These are phyloP conservation scores for Candida peoriensis DNA, from an alignment of 805 yeast species.

Conservation along the genomic window DNA sequence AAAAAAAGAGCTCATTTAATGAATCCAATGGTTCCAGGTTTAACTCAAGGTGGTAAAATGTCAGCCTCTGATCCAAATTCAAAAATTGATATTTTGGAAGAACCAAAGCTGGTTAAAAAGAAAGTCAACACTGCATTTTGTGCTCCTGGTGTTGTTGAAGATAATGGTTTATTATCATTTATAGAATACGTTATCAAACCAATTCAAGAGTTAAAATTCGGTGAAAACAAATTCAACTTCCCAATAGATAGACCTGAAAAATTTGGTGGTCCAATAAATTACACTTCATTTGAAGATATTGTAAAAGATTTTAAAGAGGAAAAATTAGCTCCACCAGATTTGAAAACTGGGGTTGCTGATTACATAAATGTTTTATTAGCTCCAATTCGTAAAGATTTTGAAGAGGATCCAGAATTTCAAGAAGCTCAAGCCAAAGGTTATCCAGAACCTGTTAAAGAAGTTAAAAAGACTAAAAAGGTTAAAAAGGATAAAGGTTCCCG, in stretches of 20 bases:
- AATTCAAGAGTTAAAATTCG: slow-evolving; percentile 69
- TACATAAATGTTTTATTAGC: slow-evolving; percentile 75
- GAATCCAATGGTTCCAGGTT: slow-evolving; percentile 99
- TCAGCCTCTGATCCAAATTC: slow-evolving; percentile 98
- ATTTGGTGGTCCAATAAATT: slow-evolving; percentile 90
- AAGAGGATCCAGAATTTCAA: slow-evolving; percentile 61
- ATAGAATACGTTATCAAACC: slow-evolving; percentile 83
- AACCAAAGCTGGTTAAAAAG: slow-evolving; percentile 82
- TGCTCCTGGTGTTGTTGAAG: slow-evolving; percentile 90
- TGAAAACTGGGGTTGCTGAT: slow-evolving; percentile 87
- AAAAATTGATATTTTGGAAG: slow-evolving; percentile 88
- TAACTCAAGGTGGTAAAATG: slow-evolving; percentile 97
- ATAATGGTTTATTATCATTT: slow-evolving; percentile 86
- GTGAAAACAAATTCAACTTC: slow-evolving; percentile 56
- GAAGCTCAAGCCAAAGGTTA: slow-evolving; percentile 76
- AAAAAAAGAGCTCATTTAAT: slow-evolving; percentile 96
- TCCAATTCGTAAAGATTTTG: slow-evolving; percentile 75
- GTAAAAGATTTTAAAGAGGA: slow-evolving; percentile 68
- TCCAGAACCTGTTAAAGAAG: slow-evolving; percentile 62
- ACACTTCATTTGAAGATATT: slow-evolving; percentile 59
- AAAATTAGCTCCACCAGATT: slow-evolving; percentile 85
- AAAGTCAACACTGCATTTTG: slow-evolving; percentile 91
- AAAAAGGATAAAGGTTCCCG: slow-evolving; percentile 86
- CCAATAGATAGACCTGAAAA: slow-evolving; percentile 88
- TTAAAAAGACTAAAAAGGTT: slow-evolving; percentile 64